A percentile compares a stretch with the other conserved stretches of the same genome.
These are phyloP conservation scores for Cubamyces sp. DNA, from an alignment of 768 basidiomycete genomes.

Conservation along the genomic window DNA sequence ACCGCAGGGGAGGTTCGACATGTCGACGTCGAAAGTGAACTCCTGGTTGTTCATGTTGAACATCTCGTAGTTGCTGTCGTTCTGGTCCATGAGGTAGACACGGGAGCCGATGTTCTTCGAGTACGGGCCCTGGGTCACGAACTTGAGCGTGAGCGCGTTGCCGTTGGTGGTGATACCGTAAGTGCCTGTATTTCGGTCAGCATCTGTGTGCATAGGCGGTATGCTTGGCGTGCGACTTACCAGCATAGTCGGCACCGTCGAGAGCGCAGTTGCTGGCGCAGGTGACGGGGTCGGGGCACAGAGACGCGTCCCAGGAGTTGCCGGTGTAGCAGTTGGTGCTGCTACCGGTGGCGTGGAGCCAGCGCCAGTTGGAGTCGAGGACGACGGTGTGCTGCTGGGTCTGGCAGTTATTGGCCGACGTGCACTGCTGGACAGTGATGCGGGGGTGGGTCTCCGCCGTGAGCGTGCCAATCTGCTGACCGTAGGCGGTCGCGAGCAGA, in stretches of 20 bases:
- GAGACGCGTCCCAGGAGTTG: conserved; percentile 55
- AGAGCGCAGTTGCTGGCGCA: conserved; percentile 46
- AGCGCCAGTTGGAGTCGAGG: conserved; percentile 57
- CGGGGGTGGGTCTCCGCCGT: conserved; percentile 52
- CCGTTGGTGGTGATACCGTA: conserved; percentile 42
- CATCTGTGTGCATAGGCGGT: not conserved
- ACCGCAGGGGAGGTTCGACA: conserved; percentile 59
- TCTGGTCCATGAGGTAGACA: conserved; percentile 51
- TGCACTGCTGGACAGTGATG: conserved; percentile 51
- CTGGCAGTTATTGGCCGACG: conserved; percentile 45
- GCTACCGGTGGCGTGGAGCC: conserved; percentile 40
- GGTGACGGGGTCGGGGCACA: conserved; percentile 53
- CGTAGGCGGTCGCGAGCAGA: conserved; percentile 43
- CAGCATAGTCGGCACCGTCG: conserved; percentile 42
- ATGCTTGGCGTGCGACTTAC: not conserved
- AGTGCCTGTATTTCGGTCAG: conserved; percentile 32
- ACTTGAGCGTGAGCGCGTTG: conserved; percentile 38
- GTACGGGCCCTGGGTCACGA: conserved; percentile 34
- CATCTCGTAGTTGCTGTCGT: conserved; percentile 45
- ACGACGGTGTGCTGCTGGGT: conserved; percentile 27
- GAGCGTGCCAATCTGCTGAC: conserved; percentile 54
- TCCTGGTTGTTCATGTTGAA: conserved; percentile 60
- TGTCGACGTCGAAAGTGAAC: conserved; percentile 64
- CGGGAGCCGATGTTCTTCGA: conserved; percentile 42
- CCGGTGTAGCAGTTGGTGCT: conserved; percentile 56